phyloP scores from a whole-genome alignment of 331 rosid genomes.

The Cydonia oblonga region DNA sequence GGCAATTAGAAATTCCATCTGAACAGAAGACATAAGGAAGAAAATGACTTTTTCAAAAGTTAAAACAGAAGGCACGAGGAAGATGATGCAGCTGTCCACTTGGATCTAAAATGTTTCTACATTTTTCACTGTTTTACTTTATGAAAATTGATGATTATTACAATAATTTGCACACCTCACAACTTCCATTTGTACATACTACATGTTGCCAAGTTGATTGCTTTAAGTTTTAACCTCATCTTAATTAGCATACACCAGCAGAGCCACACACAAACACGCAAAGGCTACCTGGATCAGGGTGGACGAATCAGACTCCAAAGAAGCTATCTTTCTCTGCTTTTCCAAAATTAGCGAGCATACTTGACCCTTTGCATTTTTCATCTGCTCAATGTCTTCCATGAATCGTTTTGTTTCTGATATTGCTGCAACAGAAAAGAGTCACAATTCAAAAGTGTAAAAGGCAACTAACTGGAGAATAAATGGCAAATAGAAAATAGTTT shows the following conservation, averaged over 20 bases:
- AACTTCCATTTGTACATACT: neutral
- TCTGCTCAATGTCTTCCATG: constrained; percentile 40
- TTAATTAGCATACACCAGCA: neutral
- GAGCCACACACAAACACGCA: neutral
- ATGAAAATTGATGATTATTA: neutral
- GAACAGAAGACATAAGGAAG: neutral
- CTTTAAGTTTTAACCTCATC: neutral
- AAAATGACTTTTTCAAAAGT: neutral
- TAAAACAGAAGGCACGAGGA: neutral
- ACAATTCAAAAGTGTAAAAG: neutral
- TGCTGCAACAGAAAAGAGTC: constrained; percentile 24
- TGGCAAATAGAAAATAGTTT: neutral
- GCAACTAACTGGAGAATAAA: neutral
- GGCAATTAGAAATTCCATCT: neutral
- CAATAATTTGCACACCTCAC: neutral
- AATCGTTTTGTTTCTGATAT: constrained; percentile 36
- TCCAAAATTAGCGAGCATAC: constrained; percentile 64
- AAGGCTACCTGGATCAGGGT: constrained; percentile 55
- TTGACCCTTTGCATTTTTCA: constrained; percentile 44
- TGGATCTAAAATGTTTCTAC: neutral
- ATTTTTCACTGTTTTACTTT: neutral
- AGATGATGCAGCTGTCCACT: neutral
- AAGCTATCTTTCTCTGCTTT: constrained; percentile 40
- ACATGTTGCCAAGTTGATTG: neutral
- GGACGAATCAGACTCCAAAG: constrained; percentile 49